phyloP scores from a whole-genome alignment of 768 basidiomycete genomes.

The Gloeopeniophorella convolvens region DNA sequence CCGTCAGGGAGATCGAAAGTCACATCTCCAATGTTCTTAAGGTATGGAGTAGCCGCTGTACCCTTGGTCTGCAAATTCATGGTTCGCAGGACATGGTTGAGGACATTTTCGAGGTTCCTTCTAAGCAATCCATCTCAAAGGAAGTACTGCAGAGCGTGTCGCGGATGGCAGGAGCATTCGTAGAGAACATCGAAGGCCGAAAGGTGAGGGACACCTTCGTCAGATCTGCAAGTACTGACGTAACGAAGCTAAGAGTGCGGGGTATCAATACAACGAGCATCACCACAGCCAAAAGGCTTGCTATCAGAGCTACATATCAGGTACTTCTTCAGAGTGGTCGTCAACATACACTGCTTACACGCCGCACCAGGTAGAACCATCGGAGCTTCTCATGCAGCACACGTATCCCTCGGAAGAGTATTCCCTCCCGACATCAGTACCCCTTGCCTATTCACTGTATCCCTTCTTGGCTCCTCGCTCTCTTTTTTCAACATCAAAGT shows the following conservation, averaged over 20 bases:
- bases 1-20: conserved; percentile 42
- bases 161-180: conserved; percentile 56
- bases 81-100: conserved; percentile 25
- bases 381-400: conserved; percentile 10
- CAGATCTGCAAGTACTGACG: background rate
- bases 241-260: conserved; percentile 46
- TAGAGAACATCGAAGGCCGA: conserved; percentile 41
- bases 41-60: conserved; percentile 30
- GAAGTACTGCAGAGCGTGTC: conserved; percentile 60
- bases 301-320: conserved; percentile 44
- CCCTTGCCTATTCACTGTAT: conserved; percentile 50
- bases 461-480: conserved; percentile 52
- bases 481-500: conserved; percentile 41
- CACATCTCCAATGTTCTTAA: conserved; percentile 43
- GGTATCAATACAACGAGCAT: conserved; percentile 39
- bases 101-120: conserved; percentile 39
- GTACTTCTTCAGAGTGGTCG: conserved; percentile 15
- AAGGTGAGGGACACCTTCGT: conserved; percentile 38
- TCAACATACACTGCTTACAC: conserved; percentile 1
- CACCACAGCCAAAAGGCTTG: conserved; percentile 44
- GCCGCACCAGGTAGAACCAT: conserved; percentile 1
- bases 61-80: conserved; percentile 2
- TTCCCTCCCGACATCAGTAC: conserved; percentile 4
- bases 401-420: background rate
- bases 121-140: conserved; percentile 34